phyloP scores from a whole-genome alignment of 805 yeast genomes.

The Monosporozyma aerobia region DNA sequence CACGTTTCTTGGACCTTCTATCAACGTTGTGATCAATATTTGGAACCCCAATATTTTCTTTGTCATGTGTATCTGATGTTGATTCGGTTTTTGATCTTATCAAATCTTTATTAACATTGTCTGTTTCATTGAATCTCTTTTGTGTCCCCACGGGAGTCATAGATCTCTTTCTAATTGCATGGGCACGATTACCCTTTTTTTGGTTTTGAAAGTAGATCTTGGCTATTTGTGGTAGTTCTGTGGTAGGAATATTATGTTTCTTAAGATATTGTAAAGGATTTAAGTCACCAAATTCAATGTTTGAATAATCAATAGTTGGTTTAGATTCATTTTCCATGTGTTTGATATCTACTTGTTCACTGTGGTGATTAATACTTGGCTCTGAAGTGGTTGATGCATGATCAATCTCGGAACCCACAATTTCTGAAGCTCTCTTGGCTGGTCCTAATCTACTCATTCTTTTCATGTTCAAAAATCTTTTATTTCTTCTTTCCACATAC shows the following conservation, averaged over 20 bases:
- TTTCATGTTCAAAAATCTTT: slow-evolving; percentile 20
- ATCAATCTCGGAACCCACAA: background rate
- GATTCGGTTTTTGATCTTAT: background rate
- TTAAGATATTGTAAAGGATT: slow-evolving; percentile 35
- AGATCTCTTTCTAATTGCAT: slow-evolving; percentile 21
- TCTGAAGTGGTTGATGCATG: background rate
- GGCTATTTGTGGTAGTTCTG: slow-evolving; percentile 31
- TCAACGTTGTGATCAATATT: background rate
- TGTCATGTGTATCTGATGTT: background rate
- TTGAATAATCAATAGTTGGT: slow-evolving; percentile 8
- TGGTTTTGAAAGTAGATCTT: slow-evolving; percentile 32
- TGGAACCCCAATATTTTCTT: background rate
- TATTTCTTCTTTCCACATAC: slow-evolving; percentile 20
- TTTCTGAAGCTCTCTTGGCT: slow-evolving; percentile 23
- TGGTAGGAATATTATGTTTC: slow-evolving; percentile 30
- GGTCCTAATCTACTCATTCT: slow-evolving; percentile 24
- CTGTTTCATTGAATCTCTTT: background rate
- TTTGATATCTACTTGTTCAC: background rate
- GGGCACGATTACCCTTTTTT: slow-evolving; percentile 26
- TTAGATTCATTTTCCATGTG: background rate
- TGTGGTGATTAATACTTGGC: background rate
- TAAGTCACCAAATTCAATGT: slow-evolving; percentile 30
- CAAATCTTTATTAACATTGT: background rate
- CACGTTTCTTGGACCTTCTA: slow-evolving; percentile 12
- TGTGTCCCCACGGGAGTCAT: slow-evolving; percentile 1